phyloP scores from a whole-genome alignment of 208 protist species.

The Wallacemonas sp. region DNA sequence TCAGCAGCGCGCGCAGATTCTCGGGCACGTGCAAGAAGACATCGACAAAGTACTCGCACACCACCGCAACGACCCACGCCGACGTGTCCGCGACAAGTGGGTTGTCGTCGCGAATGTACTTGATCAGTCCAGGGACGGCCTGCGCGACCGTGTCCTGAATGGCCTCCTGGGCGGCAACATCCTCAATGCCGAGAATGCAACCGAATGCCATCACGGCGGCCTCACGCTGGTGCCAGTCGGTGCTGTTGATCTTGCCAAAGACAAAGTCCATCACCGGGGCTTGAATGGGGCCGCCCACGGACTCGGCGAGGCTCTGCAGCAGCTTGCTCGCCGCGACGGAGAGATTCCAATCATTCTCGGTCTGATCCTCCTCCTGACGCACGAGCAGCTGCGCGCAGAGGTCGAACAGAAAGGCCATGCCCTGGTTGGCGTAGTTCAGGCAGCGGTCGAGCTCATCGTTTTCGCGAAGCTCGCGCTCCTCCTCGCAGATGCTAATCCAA shows the following conservation, averaged over 20 bases:
- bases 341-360: slow-evolving; percentile 95
- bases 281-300: slow-evolving; percentile 73
- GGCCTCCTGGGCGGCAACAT: slow-evolving; percentile 39
- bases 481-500: slow-evolving; percentile 97
- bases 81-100: slow-evolving; percentile 93
- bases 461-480: slow-evolving; percentile 87
- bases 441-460: slow-evolving; percentile 45
- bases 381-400: slow-evolving; percentile 88
- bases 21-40: slow-evolving; percentile 56
- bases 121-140: slow-evolving; percentile 85
- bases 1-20: slow-evolving; percentile 76
- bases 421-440: slow-evolving; percentile 86
- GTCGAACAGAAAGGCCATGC: slow-evolving; percentile 81
- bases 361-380: slow-evolving; percentile 92
- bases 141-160: slow-evolving; percentile 91
- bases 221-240: slow-evolving; percentile 95
- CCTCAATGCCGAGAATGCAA: slow-evolving; percentile 95
- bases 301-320: slow-evolving; percentile 85
- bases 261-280: slow-evolving; percentile 94
- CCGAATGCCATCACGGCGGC: slow-evolving; percentile 96
- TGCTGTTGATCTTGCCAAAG: slow-evolving; percentile 87
- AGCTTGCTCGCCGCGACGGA: slow-evolving; percentile 93
- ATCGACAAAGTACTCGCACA: slow-evolving; percentile 92
- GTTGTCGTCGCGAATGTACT: slow-evolving; percentile 83
- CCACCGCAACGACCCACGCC: slow-evolving; percentile 94